phyloP scores from a whole-genome alignment of 768 basidiomycete genomes.

The Mycena albidolilacea region DNA sequence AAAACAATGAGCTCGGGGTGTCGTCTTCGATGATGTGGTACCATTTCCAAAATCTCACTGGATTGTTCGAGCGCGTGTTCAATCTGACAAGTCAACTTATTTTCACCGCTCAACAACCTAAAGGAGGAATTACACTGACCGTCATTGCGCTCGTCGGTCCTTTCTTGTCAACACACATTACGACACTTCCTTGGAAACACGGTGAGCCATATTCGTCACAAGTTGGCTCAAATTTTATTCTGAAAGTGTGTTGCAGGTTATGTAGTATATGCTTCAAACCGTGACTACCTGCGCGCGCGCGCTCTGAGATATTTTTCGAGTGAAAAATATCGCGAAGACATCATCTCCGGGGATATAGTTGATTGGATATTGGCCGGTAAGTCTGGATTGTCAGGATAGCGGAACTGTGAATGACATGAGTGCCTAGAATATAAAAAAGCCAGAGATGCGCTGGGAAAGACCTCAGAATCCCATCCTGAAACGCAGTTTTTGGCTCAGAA shows the following conservation, averaged over 20 bases:
- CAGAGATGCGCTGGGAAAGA: background rate
- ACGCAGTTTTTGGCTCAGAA: background rate
- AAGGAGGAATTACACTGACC: slow-evolving; percentile 18
- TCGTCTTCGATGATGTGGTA: background rate
- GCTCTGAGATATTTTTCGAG: slow-evolving; percentile 4
- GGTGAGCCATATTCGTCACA: background rate
- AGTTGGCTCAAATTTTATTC: background rate
- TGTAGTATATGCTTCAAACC: slow-evolving; percentile 11
- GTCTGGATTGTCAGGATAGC: background rate
- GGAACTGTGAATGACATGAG: background rate
- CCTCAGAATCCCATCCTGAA: background rate
- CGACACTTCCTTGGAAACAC: background rate
- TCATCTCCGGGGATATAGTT: background rate
- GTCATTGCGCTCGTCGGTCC: slow-evolving; percentile 17
- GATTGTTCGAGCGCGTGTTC: background rate
- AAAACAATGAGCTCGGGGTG: background rate
- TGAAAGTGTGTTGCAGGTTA: background rate
- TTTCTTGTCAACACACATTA: slow-evolving; percentile 1
- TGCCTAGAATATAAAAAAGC: slow-evolving; percentile 23
- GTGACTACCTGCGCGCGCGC: slow-evolving; percentile 20
- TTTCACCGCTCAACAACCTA: slow-evolving; percentile 24
- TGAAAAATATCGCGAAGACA: slow-evolving; percentile 12
- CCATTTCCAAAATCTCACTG: slow-evolving; percentile 12
- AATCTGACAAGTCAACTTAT: slow-evolving; percentile 8
- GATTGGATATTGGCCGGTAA: slow-evolving; percentile 19